These are phyloP conservation scores for Fomitopsis serialis DNA, from an alignment of 768 basidiomycete species.

Conservation along the genomic window DNA sequence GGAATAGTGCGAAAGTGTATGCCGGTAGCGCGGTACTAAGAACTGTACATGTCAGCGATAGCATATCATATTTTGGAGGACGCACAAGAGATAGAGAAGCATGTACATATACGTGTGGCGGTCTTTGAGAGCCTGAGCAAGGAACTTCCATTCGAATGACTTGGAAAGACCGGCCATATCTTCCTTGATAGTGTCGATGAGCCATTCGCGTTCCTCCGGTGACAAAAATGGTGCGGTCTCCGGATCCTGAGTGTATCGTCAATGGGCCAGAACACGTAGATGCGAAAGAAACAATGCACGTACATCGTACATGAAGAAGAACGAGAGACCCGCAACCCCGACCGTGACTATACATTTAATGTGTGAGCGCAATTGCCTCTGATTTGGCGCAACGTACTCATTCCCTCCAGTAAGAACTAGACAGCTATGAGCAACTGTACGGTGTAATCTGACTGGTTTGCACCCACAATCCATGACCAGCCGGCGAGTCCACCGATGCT, in stretches of 20 bases:
- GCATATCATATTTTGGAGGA: background rate
- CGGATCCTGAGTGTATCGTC: background rate
- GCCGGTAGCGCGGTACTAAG: background rate
- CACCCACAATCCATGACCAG: conserved; percentile 7
- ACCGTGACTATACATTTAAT: background rate
- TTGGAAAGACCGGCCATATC: conserved; percentile 3
- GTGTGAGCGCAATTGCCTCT: background rate
- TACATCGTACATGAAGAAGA: background rate
- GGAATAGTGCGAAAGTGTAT: conserved; percentile 41
- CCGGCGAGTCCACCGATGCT: conserved; percentile 4
- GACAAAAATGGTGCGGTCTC: conserved; percentile 6
- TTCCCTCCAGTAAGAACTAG: conserved; percentile 4
- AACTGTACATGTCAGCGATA: no score
- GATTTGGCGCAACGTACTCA: background rate
- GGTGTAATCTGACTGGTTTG: background rate
- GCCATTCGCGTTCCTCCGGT: conserved; percentile 3
- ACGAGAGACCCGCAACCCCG: background rate
- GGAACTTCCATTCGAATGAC: conserved; percentile 1
- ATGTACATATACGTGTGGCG: conserved; percentile 2
- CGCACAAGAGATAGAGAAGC: conserved; percentile 5
- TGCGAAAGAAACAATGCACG: background rate
- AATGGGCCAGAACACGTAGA: background rate
- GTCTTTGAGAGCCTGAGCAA: conserved; percentile 3
- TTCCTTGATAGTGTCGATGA: background rate
- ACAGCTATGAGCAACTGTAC: no score